Base-by-base conservation (phyloP, 1,284 basidiomycete genomes). In the Binderoboletus segoi region DNA sequence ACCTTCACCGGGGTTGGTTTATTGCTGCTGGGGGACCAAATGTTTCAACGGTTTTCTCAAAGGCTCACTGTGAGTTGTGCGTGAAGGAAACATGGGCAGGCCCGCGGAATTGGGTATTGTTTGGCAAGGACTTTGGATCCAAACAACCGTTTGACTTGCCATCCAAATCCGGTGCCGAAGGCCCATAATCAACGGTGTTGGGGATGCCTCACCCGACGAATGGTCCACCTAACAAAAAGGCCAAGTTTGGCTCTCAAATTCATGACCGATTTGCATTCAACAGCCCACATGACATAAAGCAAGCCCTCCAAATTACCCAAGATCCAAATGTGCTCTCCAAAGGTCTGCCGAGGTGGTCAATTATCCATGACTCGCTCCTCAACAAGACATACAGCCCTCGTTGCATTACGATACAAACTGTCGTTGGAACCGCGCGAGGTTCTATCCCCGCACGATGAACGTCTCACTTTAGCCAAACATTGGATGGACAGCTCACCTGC, bases 401-500 rank as follows among this genome's bases (percentile, higher is more conserved):
- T 67, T 30, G 68, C 75, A 21, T 61, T 86, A 50, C 72, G 72
- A 28, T 72, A 68, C 51, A 69, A 66, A 45, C 12, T 77, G 1
- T 66, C 59, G 21, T 4, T 67, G 15, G 65, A 63, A 35, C 40
- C 57, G 3, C 58, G 60, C 24, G 77, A 77, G 37, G 33, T 15
- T 1, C 35, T 73, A 18, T 10, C 64, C 15, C 61, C 82, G 0
- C 75, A 83, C 28, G 90, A 92, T 67, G 75, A 77, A 26, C 78
- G 89, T 32, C 67, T 92, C 13, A 52, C 78, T 2, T 74, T 91
- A 3, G 80, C 77, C 0, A 82, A 82, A 58, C 69, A 76, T 51
- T 93, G 87, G 86, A 67, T 92, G 55, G 80, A 82, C 33, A 68
- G 65, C 8, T 79, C 77, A 24, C 77, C 83, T 0, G 82, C 79